These are phyloP conservation scores for Herpotrichia juniperi DNA, from an alignment of 2,329 filamentous ascomycete genomes.

Conservation along the genomic window DNA sequence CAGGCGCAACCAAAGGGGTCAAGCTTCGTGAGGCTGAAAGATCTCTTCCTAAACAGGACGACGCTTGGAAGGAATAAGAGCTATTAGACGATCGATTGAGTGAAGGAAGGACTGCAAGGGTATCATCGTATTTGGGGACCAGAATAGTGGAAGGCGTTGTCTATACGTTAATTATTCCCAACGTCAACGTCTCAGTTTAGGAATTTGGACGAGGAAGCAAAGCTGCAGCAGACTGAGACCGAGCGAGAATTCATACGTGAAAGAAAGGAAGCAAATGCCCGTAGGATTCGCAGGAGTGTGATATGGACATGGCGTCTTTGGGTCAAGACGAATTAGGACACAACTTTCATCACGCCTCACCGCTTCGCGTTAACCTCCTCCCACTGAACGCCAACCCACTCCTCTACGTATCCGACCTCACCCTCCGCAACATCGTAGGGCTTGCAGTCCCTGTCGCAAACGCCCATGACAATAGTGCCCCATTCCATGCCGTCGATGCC, in stretches of 20 bases:
- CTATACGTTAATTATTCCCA: background rate
- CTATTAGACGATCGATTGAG: background rate
- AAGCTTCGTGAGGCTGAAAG: background rate
- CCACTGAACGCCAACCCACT: slow-evolving; percentile 99
- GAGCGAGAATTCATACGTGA: too few species aligned
- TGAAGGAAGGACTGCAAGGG: background rate
- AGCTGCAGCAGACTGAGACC: too few species aligned
- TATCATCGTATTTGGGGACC: background rate
- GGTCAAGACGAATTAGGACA: background rate
- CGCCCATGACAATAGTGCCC: slow-evolving; percentile 88
- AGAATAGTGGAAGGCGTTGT: background rate
- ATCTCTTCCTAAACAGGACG: background rate
- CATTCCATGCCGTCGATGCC: slow-evolving; percentile 89
- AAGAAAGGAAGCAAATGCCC: background rate
- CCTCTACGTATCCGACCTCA: slow-evolving; percentile 81
- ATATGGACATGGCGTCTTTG: background rate
- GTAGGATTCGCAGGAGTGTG: background rate
- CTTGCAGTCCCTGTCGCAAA: slow-evolving; percentile 81
- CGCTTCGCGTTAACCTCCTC: slow-evolving; percentile 66
- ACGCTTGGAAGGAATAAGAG: background rate
- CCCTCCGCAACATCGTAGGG: slow-evolving; percentile 64
- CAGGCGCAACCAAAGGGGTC: background rate
- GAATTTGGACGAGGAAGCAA: too few species aligned
- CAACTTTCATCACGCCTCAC: background rate
- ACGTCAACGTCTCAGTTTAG: background rate